Conservation (phyloP, 2,329 filamentous ascomycete genomes). For the Talaromyces sp. region DNA sequence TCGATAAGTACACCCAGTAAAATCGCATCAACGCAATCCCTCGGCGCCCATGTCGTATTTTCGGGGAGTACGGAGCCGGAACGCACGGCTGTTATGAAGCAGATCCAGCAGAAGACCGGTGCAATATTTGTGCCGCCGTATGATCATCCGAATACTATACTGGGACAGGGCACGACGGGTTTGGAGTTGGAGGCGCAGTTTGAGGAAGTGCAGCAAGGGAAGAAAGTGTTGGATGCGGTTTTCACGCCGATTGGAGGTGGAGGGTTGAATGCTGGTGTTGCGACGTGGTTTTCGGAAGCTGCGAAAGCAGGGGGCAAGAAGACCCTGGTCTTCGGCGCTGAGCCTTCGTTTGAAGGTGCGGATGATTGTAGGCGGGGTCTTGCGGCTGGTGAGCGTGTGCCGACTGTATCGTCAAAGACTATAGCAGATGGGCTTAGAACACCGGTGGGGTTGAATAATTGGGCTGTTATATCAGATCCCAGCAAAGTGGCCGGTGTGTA, state of each 20-base stretch:
- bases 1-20: constrained; percentile 79
- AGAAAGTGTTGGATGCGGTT: constrained; percentile 59
- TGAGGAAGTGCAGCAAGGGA: constrained; percentile 38
- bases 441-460: constrained; percentile 72
- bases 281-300: constrained; percentile 62
- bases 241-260: constrained; percentile 85
- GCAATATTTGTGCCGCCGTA: constrained; percentile 84
- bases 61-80: constrained; percentile 76
- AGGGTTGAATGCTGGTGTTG: constrained; percentile 79
- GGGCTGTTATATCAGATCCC: constrained; percentile 70
- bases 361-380: constrained; percentile 78
- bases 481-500: constrained; percentile 68
- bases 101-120: constrained; percentile 67
- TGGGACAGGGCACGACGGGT: constrained; percentile 87
- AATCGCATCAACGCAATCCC: constrained; percentile 74
- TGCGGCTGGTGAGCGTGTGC: constrained; percentile 60
- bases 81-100: constrained; percentile 71
- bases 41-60: constrained; percentile 76
- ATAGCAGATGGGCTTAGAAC: constrained; percentile 88
- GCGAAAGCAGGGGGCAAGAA: constrained; percentile 47
- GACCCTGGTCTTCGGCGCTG: constrained; percentile 78
- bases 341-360: constrained; percentile 76
- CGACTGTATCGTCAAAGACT: constrained; percentile 69
- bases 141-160: constrained; percentile 85
- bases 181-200: constrained; percentile 79